phyloP scores from a whole-genome alignment of 495 filamentous ascomycete genomes.

The Aspergillus nidulans region DNA sequence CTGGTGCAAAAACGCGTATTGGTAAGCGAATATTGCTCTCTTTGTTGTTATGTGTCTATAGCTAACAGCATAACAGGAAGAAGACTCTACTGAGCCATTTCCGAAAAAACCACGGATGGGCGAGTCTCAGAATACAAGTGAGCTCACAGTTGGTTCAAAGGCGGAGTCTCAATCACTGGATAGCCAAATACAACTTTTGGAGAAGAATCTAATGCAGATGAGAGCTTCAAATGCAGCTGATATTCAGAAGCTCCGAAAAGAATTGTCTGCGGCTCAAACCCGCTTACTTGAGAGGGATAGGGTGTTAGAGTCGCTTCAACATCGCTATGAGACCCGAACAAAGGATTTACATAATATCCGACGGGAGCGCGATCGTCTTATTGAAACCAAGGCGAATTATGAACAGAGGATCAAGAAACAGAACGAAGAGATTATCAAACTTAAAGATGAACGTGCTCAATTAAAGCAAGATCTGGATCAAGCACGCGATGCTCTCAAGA shows the following conservation, averaged over 20 bases:
- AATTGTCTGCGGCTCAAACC: slow-evolving; percentile 18
- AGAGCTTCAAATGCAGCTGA: slow-evolving; percentile 27
- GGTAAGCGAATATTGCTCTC: slow-evolving; percentile 21
- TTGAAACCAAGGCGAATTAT: slow-evolving; percentile 18
- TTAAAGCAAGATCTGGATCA: slow-evolving; percentile 48
- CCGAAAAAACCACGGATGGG: slow-evolving; percentile 34
- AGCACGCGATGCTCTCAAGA: slow-evolving; percentile 41
- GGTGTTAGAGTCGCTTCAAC: slow-evolving; percentile 30
- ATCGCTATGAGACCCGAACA: slow-evolving; percentile 42
- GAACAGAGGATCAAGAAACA: slow-evolving; percentile 38
- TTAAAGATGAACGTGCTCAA: slow-evolving; percentile 46
- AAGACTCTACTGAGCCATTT: slow-evolving; percentile 23
- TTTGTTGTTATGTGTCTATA: neutral
- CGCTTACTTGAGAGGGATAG: slow-evolving; percentile 27
- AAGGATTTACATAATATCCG: slow-evolving; percentile 35
- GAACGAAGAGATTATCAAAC: slow-evolving; percentile 36
- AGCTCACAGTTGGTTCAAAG: slow-evolving; percentile 33
- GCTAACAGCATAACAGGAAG: slow-evolving; percentile 20
- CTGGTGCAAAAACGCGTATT: slow-evolving; percentile 31
- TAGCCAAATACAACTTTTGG: slow-evolving; percentile 28
- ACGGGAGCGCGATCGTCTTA: slow-evolving; percentile 30
- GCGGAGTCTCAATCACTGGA: slow-evolving; percentile 30
- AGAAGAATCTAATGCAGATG: slow-evolving; percentile 35
- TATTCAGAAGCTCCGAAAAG: slow-evolving; percentile 25
- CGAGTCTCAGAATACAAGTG: slow-evolving; percentile 29